phyloP scores from a whole-genome alignment of 169 alveolate species.

The Cryptosporidium ubiquitum region DNA sequence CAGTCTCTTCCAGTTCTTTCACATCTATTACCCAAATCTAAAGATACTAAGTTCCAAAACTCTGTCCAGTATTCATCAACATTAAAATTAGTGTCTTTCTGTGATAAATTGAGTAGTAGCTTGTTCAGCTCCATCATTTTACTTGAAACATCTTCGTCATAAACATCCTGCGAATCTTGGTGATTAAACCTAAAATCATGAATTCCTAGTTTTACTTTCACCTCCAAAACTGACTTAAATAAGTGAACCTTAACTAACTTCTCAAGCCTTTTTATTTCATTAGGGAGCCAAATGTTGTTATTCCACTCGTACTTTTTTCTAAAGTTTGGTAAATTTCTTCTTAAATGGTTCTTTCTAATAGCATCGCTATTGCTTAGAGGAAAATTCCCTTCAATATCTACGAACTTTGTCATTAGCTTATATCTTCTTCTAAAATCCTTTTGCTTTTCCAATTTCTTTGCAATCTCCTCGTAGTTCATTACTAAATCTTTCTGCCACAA shows the following conservation, averaged over 20 bases:
- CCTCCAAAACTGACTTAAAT: slow-evolving; percentile 30
- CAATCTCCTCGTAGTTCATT: neutral
- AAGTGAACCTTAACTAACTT: slow-evolving; percentile 46
- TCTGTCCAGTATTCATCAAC: slow-evolving; percentile 58
- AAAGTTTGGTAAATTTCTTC: slow-evolving; percentile 52
- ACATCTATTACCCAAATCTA: slow-evolving; percentile 68
- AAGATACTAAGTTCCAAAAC: slow-evolving; percentile 58
- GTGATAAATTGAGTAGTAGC: neutral
- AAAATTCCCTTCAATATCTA: slow-evolving; percentile 19
- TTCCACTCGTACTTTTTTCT: slow-evolving; percentile 70
- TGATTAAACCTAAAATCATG: neutral
- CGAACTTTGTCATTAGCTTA: slow-evolving; percentile 24
- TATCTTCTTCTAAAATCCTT: neutral
- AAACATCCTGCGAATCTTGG: neutral
- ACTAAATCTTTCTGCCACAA: slow-evolving; percentile 62
- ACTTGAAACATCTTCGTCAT: slow-evolving; percentile 8
- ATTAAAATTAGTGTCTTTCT: slow-evolving; percentile 1
- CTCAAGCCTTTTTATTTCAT: slow-evolving; percentile 28
- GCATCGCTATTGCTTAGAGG: slow-evolving; percentile 58
- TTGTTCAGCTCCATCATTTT: slow-evolving; percentile 21
- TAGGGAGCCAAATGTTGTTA: slow-evolving; percentile 52
- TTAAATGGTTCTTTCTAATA: slow-evolving; percentile 13
- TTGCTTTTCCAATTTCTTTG: neutral
- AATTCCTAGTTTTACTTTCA: slow-evolving; percentile 18
- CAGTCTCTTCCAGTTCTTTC: slow-evolving; percentile 72